phyloP scores from a whole-genome alignment of 805 yeast species.

The Candida nonsorbophila region DNA sequence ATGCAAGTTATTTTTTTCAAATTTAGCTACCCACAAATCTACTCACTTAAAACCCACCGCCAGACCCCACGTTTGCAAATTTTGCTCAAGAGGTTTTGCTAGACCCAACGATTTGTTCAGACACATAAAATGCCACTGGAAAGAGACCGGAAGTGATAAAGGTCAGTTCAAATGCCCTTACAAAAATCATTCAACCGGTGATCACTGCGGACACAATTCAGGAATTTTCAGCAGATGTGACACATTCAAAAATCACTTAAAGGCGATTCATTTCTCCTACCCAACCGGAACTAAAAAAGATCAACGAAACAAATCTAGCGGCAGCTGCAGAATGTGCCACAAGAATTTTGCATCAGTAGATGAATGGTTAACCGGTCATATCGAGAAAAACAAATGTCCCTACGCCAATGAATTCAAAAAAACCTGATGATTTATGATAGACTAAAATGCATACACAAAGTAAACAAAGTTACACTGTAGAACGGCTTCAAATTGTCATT shows the following conservation, averaged over 20 bases:
- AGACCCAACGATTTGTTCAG: slow-evolving; percentile 82
- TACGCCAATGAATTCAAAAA: slow-evolving; percentile 11
- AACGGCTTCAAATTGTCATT: too few relatives aligned
- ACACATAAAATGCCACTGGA: slow-evolving; percentile 82
- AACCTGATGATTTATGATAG: too few relatives aligned
- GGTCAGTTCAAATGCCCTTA: slow-evolving; percentile 80
- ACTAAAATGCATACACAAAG: too few relatives aligned
- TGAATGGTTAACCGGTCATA: slow-evolving; percentile 73
- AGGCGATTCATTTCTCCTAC: slow-evolving; percentile 84
- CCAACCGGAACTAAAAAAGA: slow-evolving; percentile 83
- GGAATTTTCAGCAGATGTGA: slow-evolving; percentile 89
- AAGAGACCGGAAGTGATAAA: slow-evolving; percentile 61
- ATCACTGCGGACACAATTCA: slow-evolving; percentile 64
- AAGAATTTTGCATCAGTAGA: slow-evolving; percentile 61
- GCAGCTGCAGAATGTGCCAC: slow-evolving; percentile 77
- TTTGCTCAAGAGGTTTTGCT: slow-evolving; percentile 81
- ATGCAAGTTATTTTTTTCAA: slow-evolving; percentile 64
- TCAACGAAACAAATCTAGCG: slow-evolving; percentile 62
- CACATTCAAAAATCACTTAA: slow-evolving; percentile 85
- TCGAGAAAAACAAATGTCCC: slow-evolving; percentile 46
- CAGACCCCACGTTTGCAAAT: slow-evolving; percentile 73
- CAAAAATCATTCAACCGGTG: slow-evolving; percentile 25
- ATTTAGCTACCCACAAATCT: slow-evolving; percentile 77
- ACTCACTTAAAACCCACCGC: slow-evolving; percentile 68
- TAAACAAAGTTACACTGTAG: too few relatives aligned